phyloP scores from a whole-genome alignment of 305 asterid genomes.

The Euphrasia arctica region DNA sequence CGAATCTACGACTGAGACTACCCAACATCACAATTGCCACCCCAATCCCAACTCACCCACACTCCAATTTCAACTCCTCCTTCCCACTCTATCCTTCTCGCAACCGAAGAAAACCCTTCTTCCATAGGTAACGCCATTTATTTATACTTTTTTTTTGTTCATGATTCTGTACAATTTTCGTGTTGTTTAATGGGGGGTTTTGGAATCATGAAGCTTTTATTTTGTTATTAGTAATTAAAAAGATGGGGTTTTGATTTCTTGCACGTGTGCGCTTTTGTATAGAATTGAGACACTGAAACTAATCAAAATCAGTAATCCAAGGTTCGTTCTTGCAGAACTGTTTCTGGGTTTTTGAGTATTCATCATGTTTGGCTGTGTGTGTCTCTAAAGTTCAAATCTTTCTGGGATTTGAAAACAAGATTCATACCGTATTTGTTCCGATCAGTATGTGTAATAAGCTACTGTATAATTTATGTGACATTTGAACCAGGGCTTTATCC shows the following conservation, averaged over 20 bases:
- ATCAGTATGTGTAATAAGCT: not conserved
- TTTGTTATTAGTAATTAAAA: slow-evolving; percentile 13
- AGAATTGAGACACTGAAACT: not conserved
- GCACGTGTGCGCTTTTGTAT: slow-evolving; percentile 6
- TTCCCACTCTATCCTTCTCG: slow-evolving; percentile 17
- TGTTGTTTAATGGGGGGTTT: slow-evolving; percentile 15
- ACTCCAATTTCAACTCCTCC: slow-evolving; percentile 22
- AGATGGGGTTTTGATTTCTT: not conserved
- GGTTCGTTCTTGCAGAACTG: not conserved
- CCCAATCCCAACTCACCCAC: slow-evolving; percentile 14
- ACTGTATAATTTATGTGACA: slow-evolving; percentile 8
- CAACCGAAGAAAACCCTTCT: slow-evolving; percentile 19
- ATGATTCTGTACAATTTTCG: not conserved
- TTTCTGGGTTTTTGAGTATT: not conserved
- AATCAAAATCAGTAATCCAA: not conserved
- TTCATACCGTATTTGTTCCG: not conserved
- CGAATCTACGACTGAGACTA: slow-evolving; percentile 27
- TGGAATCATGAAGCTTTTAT: too few species aligned
- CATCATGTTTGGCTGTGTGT: not conserved
- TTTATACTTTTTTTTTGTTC: not conserved
- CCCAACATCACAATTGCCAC: slow-evolving; percentile 22
- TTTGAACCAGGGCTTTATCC: slow-evolving; percentile 34
- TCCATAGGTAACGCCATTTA: slow-evolving; percentile 25
- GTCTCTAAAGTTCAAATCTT: not conserved
- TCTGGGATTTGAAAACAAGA: slow-evolving; percentile 1